These are phyloP conservation scores for Phlyctochytrium planicorne DNA, from an alignment of 192 early-diverging fungal species.

Conservation along the genomic window DNA sequence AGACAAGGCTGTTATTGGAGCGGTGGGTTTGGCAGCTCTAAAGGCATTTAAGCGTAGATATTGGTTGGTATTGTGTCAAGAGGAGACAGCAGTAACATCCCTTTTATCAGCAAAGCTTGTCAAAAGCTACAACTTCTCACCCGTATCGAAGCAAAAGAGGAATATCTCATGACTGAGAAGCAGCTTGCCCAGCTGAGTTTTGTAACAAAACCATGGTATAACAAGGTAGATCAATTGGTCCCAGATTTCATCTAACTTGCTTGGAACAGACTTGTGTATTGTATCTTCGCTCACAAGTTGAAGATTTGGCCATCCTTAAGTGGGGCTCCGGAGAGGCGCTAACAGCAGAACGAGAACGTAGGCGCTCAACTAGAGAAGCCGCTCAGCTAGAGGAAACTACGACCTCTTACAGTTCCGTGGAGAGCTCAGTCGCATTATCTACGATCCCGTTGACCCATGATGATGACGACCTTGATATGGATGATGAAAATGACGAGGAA, in stretches of 20 bases:
- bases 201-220: not conserved
- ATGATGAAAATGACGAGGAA: not conserved
- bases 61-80: no score
- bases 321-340: not conserved
- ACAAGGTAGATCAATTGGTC: not conserved
- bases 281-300: not conserved
- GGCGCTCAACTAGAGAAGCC: not conserved
- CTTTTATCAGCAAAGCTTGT: not conserved
- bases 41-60: not conserved
- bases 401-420: not conserved
- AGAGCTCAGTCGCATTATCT: not conserved
- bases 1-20: not conserved
- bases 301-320: not conserved
- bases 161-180: not conserved
- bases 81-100: no score
- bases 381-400: not conserved
- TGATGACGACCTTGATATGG: not conserved
- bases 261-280: not conserved
- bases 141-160: not conserved
- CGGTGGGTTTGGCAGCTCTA: not conserved
- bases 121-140: not conserved
- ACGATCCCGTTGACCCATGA: not conserved
- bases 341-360: not conserved
- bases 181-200: not conserved
- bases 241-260: not conserved